Evolutionary conservation across 2,329 filamentous ascomycete species (phyloP), one percentile per base, ranked within the genome.

Genomic region (Cladosporium colombiae): DNA sequence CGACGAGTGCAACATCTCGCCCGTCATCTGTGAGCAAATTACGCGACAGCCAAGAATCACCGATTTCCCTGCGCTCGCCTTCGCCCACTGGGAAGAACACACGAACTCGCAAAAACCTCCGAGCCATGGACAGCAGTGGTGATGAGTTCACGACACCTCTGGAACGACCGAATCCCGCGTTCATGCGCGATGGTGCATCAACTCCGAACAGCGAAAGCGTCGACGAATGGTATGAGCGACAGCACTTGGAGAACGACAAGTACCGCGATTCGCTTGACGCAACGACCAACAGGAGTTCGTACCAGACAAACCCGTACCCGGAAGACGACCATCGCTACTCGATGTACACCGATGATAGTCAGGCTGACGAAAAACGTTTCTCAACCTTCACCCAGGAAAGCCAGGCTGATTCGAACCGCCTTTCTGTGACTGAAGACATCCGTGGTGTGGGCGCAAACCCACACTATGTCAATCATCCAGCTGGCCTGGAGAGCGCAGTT

Each of bases 401-500:
- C 53, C 82, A 86, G 35, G 83, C 88, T 25, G 89, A 88, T 35
- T 63, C 61, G 10, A 63, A 40, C 23, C 61, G 25, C 11, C 62
- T 65, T 4, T 60, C 62, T 21, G 62, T 40, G 8, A 29, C 23
- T 16, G 90, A 91, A 71, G 86, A 91, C 65, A 87, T 97, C 29
- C 87, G 86, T 33, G 87, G 86, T 23, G 80, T 92, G 56, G 89
- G 86, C 50, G 88, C 88, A 13, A 96, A 91, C 71, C 89, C 92
- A 1, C 85, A 91, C 70, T 89, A 92, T 73, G 85, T 96, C 3
- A 88, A 93, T 71, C 88, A 87, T 1, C 87, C 86, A 1, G 75
- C 88, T 37, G 92, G 86, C 2, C 88, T 96, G 0, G 93, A 97
- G 77, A 97, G 93, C 16, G 91, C 91, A 11, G 93, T 98, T 13